These are phyloP conservation scores for Fomitopsis pulvina DNA, from an alignment of 768 basidiomycete genomes.

Conservation along the genomic window DNA sequence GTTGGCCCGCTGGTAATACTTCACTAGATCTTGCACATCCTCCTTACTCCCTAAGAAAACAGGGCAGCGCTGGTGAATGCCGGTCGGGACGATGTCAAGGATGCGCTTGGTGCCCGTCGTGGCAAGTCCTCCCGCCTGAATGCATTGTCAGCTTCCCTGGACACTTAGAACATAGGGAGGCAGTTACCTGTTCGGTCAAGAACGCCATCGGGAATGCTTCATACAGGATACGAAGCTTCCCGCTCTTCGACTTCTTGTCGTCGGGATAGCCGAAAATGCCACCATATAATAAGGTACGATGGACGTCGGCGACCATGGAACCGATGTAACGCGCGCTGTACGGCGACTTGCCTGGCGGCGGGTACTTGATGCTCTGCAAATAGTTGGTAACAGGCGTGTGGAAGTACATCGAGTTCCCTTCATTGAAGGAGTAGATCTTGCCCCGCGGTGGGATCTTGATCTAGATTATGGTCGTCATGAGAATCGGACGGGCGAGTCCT, in stretches of 20 bases:
- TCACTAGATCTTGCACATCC: constrained; percentile 85
- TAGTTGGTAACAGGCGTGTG: constrained; percentile 74
- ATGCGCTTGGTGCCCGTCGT: constrained; percentile 94
- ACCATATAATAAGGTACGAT: constrained; percentile 92
- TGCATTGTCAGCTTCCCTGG: background rate
- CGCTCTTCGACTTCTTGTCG: constrained; percentile 96
- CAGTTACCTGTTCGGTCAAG: constrained; percentile 79
- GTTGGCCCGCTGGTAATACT: constrained; percentile 58
- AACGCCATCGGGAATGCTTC: constrained; percentile 99
- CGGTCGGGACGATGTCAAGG: constrained; percentile 81
- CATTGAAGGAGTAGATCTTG: constrained; percentile 99
- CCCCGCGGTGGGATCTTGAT: constrained; percentile 92
- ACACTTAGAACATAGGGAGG: background rate
- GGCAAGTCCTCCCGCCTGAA: constrained; percentile 89
- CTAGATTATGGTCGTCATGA: constrained; percentile 27
- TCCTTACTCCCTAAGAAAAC: constrained; percentile 93
- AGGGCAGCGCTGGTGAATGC: constrained; percentile 87
- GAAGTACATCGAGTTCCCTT: constrained; percentile 97
- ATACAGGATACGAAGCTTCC: constrained; percentile 91
- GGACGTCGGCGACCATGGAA: constrained; percentile 98
- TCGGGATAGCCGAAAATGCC: constrained; percentile 98
- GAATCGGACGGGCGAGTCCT: background rate
- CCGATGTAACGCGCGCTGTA: constrained; percentile 94
- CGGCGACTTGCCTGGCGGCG: constrained; percentile 68
- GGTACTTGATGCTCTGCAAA: constrained; percentile 89